Evolutionary conservation across 345 rosid species (phyloP), one percentile per base, ranked within the genome.

Genomic region (Nephelium lappaceum): DNA sequence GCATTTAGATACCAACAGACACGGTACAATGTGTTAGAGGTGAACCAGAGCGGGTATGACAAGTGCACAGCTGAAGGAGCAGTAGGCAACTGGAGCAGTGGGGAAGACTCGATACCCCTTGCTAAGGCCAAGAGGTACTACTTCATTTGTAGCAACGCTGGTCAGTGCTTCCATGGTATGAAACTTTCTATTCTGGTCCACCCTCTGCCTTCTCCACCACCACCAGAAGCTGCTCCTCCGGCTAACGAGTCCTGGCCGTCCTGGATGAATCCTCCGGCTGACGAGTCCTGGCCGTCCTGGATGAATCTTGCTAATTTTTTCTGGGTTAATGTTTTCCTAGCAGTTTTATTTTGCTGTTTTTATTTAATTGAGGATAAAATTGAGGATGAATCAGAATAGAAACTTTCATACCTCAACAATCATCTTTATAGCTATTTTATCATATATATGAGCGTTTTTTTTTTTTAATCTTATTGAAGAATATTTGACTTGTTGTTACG

Each of bases 11-110:
- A 92, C 82, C 88, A 21, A 58, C 92, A 91, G 87, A 86, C 39
- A 7, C 90, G 84, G 84, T 92, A 87, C 91, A 87, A 84, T 78
- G 91, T 93, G 73, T 93, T 89, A 84, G 78, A 84, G 84, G 94
- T 95, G 90, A 93, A 88, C 87, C 83, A 91, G 79, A 89, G 87
- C 10, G 94, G 97, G 7, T 92, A 92, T 77, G 91, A 88, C 85
- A 91, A 91, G 87, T 86, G 90, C 83, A 77, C 93, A 41, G 88
- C 90, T 16, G 94, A 89, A 31, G 89, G 93, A 39, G 94, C 93
- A 4, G 4, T 69, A 5, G 90, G 97, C 55, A 90, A 92, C 68
- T 90, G 93, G 94, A 92, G 84, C 83, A 89, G 93, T 38, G 97
- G 97, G 80, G 91, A 91, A 76, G 94, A 92, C 71, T 92, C 90